Conservation (phyloP, 257 asterid species). For the Plectranthus barbatus region DNA sequence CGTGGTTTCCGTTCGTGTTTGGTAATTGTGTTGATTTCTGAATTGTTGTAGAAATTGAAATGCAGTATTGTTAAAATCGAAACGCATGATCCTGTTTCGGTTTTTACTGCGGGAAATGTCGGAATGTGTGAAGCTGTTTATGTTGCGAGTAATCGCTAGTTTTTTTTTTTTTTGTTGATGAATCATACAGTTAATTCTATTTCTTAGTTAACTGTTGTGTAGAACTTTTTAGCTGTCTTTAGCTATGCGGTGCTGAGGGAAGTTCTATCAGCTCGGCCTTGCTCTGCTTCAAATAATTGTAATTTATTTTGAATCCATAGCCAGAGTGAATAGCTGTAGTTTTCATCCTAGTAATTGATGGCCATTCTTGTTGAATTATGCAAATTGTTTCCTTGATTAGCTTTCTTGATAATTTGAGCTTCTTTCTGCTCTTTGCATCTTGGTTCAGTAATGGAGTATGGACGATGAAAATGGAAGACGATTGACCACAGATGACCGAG, state of each 20-base stretch:
- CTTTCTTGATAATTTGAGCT: too few relatives aligned
- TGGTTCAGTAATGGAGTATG: constrained; percentile 30
- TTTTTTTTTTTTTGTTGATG: background rate
- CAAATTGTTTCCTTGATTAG: background rate
- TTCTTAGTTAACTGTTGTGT: background rate
- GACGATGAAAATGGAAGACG: constrained; percentile 19
- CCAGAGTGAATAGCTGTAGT: too few relatives aligned
- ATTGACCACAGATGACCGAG: background rate
- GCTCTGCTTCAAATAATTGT: background rate
- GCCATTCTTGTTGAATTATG: background rate
- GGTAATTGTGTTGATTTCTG: too few relatives aligned
- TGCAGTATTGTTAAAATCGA: too few relatives aligned
- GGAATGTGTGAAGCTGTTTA: background rate
- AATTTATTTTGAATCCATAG: background rate
- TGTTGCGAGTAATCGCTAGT: too few relatives aligned
- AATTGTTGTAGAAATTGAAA: too few relatives aligned
- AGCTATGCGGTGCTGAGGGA: background rate
- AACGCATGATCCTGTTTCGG: background rate
- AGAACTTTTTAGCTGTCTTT: background rate
- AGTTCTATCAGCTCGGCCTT: background rate
- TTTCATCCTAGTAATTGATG: background rate
- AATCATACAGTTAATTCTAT: background rate
- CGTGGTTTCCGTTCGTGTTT: background rate
- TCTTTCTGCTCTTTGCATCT: background rate
- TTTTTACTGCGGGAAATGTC: background rate